Percentiles rank a stretch among this genome's conserved stretches.
Conservation (phyloP, 2,329 filamentous ascomycete species). For the Teratosphaeria gauchensis region DNA sequence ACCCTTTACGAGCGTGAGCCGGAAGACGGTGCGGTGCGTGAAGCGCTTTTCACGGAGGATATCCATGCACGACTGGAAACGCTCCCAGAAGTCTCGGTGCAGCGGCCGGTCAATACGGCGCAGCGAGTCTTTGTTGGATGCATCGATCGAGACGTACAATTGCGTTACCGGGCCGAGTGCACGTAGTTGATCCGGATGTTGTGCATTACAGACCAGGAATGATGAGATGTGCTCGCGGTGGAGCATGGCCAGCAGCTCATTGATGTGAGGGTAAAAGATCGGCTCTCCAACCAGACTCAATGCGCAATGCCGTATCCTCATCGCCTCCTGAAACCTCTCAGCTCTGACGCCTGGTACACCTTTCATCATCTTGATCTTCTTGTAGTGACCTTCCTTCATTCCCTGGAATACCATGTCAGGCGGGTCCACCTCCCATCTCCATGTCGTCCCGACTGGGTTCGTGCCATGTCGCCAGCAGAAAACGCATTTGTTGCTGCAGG, state of each 20-base stretch:
- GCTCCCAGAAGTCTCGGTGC: conserved; percentile 95
- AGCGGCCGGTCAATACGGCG: conserved; percentile 84
- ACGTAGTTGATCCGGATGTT: conserved; percentile 84
- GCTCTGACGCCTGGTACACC: conserved; percentile 87
- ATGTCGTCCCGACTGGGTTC: conserved; percentile 91
- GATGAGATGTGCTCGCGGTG: conserved; percentile 81
- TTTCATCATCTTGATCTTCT: conserved; percentile 95
- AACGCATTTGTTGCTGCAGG: conserved; percentile 96
- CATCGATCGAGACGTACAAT: conserved; percentile 93
- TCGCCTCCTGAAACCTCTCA: conserved; percentile 84
- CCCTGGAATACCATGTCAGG: conserved; percentile 83
- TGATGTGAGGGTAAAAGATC: conserved; percentile 98
- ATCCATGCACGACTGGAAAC: conserved; percentile 82
- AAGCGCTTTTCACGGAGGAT: conserved; percentile 77
- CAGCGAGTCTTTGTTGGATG: conserved; percentile 78
- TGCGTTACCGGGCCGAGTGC: conserved; percentile 80
- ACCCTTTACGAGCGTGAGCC: conserved; percentile 89
- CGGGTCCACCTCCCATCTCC: conserved; percentile 91
- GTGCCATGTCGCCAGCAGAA: conserved; percentile 99
- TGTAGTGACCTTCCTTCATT: conserved; percentile 85
- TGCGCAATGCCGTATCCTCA: conserved; percentile 88
- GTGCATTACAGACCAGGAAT: conserved; percentile 94
- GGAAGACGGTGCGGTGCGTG: conserved; percentile 85
- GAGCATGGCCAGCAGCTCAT: conserved; percentile 75
- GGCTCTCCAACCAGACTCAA: conserved; percentile 88